Percentiles rank a stretch among this genome's conserved stretches.
Evolutionary conservation across 2,329 filamentous ascomycete genomes (phyloP).

Genomic region (Colletotrichum sp.): DNA sequence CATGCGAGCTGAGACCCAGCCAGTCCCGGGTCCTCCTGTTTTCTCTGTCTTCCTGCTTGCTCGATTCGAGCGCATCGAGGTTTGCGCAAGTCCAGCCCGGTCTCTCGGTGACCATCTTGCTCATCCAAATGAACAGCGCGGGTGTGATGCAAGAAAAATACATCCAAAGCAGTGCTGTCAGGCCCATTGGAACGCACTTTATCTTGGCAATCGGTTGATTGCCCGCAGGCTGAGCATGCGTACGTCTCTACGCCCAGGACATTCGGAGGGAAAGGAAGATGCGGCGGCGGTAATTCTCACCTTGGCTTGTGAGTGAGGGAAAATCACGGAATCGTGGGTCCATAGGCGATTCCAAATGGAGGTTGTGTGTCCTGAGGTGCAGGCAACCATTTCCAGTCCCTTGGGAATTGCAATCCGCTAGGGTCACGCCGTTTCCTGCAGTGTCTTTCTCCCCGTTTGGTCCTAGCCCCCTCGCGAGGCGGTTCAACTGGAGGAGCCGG

Average conservation of each 20-base stretch:
- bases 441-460: not conserved
- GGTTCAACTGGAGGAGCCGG: not conserved
- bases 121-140: not conserved
- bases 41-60: not conserved
- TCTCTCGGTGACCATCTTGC: not conserved
- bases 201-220: not conserved
- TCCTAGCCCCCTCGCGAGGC: not conserved
- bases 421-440: slow-evolving; percentile 1
- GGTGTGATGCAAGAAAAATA: not conserved
- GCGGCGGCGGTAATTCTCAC: not conserved
- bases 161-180: not conserved
- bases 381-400: slow-evolving; percentile 21
- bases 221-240: not conserved
- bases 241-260: not conserved
- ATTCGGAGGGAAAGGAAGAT: not conserved
- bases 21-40: not conserved
- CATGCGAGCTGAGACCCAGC: not conserved
- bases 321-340: slow-evolving; percentile 1
- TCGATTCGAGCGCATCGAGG: slow-evolving; percentile 1
- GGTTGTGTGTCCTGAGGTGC: slow-evolving; percentile 11
- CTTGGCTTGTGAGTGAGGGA: slow-evolving; percentile 9
- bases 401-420: slow-evolving; percentile 17
- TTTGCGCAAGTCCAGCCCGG: not conserved
- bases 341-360: slow-evolving; percentile 12
- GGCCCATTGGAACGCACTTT: not conserved